phyloP scores from a whole-genome alignment of 352 stramenopile genomes.

The Phytophthora tentaculata region DNA sequence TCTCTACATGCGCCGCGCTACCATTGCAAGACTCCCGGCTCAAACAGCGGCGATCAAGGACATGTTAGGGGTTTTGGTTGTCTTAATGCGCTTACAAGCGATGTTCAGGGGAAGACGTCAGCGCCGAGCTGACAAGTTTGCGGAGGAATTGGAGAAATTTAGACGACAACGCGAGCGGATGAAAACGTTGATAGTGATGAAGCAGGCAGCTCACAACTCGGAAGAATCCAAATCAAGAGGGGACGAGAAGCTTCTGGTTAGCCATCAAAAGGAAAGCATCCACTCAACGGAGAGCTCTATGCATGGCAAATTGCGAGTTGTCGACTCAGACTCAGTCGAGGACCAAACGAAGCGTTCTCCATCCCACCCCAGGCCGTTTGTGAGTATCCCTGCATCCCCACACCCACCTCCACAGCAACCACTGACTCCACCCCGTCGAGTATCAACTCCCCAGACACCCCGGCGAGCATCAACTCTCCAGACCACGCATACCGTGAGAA shows the following conservation, averaged over 20 bases:
- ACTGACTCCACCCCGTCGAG: background rate
- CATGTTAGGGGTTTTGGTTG: conserved; percentile 27
- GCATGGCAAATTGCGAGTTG: conserved; percentile 11
- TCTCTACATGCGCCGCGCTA: conserved; percentile 13
- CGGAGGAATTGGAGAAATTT: conserved; percentile 40
- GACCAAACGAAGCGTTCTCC: conserved; percentile 6
- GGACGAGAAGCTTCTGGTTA: conserved; percentile 1
- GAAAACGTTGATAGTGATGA: conserved; percentile 35
- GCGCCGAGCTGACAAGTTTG: conserved; percentile 35
- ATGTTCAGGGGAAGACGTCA: conserved; percentile 41
- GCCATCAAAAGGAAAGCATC: background rate
- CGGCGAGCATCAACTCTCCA: conserved; percentile 6
- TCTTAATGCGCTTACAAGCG: conserved; percentile 43
- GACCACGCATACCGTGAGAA: conserved; percentile 4
- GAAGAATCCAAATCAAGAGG: conserved; percentile 16
- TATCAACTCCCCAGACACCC: conserved; percentile 2
- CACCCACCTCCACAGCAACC: background rate
- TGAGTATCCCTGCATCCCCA: background rate
- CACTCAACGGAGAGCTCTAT: background rate
- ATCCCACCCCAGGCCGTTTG: conserved; percentile 2
- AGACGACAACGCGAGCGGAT: conserved; percentile 34
- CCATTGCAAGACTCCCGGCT: conserved; percentile 13
- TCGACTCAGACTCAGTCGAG: conserved; percentile 6
- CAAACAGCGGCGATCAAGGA: conserved; percentile 15
- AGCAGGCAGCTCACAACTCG: conserved; percentile 24